Evolutionary conservation across 192 early-diverging fungal species (phyloP).

Genomic region (Umbelopsis ramanniana): DNA sequence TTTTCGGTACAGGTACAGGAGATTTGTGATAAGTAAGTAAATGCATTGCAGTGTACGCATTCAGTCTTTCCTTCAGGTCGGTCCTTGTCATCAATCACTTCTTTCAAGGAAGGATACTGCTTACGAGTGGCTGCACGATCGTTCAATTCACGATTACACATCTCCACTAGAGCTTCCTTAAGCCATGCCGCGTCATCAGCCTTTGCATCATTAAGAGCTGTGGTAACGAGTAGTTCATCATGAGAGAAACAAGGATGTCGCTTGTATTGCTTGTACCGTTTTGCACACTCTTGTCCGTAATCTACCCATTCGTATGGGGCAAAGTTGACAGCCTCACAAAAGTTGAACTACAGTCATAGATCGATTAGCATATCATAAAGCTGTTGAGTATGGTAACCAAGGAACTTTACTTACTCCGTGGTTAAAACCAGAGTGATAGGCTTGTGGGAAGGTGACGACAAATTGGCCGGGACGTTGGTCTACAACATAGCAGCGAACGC

Average conservation of each 20-base stretch:
- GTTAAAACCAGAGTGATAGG: constrained; percentile 97
- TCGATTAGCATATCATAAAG: constrained; percentile 9
- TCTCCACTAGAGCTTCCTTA: constrained; percentile 47
- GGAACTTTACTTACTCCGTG: constrained; percentile 71
- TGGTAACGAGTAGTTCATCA: constrained; percentile 85
- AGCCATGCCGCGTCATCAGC: constrained; percentile 49
- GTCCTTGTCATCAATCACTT: constrained; percentile 49
- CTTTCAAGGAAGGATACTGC: constrained; percentile 40
- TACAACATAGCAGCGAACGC: constrained; percentile 75
- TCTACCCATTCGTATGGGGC: constrained; percentile 91
- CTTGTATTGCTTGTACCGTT: constrained; percentile 78
- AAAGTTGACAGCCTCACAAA: constrained; percentile 98
- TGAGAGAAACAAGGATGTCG: constrained; percentile 93
- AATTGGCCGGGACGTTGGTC: constrained; percentile 95
- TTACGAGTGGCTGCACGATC: constrained; percentile 49
- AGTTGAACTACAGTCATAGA: constrained; percentile 72
- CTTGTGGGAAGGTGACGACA: constrained; percentile 92
- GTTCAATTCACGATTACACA: constrained; percentile 59
- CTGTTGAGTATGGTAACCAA: neutral
- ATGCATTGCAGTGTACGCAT: constrained; percentile 73
- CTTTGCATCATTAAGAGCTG: constrained; percentile 46
- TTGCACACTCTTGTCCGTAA: constrained; percentile 77
- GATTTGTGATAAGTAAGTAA: constrained; percentile 72
- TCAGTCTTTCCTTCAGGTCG: constrained; percentile 63
- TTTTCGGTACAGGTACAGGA: constrained; percentile 62